Conservation (phyloP, 805 yeast genomes). For the Metschnikowia anglica region DNA sequence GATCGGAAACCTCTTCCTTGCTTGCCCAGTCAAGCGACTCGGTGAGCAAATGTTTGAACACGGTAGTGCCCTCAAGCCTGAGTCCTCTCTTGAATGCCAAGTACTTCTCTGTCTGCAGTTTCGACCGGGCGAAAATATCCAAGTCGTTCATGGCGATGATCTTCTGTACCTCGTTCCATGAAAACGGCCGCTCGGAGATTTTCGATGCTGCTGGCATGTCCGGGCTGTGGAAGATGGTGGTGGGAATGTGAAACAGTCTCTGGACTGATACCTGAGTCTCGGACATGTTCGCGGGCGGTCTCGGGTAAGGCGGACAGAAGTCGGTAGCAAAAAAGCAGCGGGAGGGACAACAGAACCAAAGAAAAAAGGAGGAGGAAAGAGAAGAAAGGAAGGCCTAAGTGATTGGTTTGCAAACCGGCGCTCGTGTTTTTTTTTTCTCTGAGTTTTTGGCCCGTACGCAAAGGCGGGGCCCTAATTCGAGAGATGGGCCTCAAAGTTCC, state of each 20-base stretch:
- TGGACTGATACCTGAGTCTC: conserved; percentile 7
- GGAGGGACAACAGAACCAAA: neutral
- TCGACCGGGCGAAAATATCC: conserved; percentile 50
- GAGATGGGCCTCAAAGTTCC: neutral
- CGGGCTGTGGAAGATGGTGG: conserved; percentile 25
- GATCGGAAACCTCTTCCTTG: conserved; percentile 22
- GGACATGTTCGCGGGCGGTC: conserved; percentile 12
- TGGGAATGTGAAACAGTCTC: conserved; percentile 10
- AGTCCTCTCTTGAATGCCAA: conserved; percentile 45
- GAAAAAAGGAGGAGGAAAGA: neutral
- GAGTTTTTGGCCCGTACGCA: too few relatives aligned
- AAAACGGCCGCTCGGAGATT: conserved; percentile 37
- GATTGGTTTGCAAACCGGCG: neutral
- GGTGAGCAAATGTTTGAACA: conserved; percentile 49
- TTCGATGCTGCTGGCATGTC: conserved; percentile 42
- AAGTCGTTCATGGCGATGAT: conserved; percentile 44
- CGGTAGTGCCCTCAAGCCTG: conserved; percentile 32
- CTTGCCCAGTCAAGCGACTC: conserved; percentile 53
- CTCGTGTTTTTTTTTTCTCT: too few relatives aligned
- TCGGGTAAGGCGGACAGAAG: neutral
- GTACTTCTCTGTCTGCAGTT: conserved; percentile 44
- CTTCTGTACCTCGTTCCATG: conserved; percentile 45
- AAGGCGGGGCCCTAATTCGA: too few relatives aligned
- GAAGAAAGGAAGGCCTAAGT: neutral
- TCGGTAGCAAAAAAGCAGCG: too few relatives aligned